A percentile compares a stretch with the other conserved stretches of the same genome.
phyloP scores from a whole-genome alignment of 495 filamentous ascomycete species.

The Talaromyces liani region DNA sequence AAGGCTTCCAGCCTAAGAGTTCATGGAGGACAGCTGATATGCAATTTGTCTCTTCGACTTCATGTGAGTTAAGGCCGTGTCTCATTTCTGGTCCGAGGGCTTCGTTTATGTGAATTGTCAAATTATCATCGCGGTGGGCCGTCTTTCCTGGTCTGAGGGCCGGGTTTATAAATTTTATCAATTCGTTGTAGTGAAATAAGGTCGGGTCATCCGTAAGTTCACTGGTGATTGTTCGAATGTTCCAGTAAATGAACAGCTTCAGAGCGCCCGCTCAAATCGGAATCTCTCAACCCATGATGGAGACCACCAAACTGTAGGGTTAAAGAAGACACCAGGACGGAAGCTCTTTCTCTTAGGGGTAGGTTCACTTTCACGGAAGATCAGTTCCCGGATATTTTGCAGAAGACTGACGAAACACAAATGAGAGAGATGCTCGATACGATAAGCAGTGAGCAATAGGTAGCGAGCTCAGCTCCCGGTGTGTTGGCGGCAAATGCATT shows the following conservation, averaged over 20 bases:
- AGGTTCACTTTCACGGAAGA: not conserved
- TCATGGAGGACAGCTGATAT: not conserved
- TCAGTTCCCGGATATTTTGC: not conserved
- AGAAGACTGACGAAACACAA: not conserved
- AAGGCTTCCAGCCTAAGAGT: too few relatives aligned
- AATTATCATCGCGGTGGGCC: too few relatives aligned
- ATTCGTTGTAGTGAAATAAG: too few relatives aligned
- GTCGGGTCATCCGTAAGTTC: not conserved
- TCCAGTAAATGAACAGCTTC: not conserved
- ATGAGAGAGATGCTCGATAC: not conserved
- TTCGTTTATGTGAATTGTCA: too few relatives aligned
- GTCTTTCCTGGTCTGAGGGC: too few relatives aligned
- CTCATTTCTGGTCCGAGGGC: not conserved
- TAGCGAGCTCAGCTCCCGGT: not conserved
- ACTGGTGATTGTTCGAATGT: not conserved
- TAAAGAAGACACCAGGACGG: not conserved
- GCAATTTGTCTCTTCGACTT: not conserved
- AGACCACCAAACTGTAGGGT: not conserved
- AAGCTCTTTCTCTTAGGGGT: not conserved
- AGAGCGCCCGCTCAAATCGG: not conserved
- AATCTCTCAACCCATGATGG: not conserved
- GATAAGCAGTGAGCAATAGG: not conserved
- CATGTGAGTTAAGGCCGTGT: not conserved
- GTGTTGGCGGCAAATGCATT: not conserved
- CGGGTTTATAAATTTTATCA: too few relatives aligned